Evolutionary conservation across 345 rosid genomes (phyloP).

Genomic region (Odontarrhena argentea): DNA sequence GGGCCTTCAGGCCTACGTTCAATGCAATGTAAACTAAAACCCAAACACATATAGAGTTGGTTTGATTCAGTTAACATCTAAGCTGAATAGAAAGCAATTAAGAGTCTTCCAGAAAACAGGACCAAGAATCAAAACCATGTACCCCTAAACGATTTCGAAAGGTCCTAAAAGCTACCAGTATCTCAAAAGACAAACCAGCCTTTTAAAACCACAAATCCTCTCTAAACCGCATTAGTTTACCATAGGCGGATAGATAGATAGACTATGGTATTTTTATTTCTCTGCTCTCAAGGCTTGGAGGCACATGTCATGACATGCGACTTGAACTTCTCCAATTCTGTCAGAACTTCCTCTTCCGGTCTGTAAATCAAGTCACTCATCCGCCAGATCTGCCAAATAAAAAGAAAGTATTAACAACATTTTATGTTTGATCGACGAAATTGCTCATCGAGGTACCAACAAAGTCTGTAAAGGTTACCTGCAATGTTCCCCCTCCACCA

Average conservation of each 20-base stretch:
- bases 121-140: slow-evolving; percentile 29
- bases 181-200: slow-evolving; percentile 32
- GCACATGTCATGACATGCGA: slow-evolving; percentile 77
- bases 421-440: not conserved
- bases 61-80: slow-evolving; percentile 7
- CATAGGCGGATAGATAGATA: slow-evolving; percentile 21
- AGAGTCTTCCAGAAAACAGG: not conserved
- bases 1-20: not conserved
- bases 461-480: slow-evolving; percentile 36
- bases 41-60: slow-evolving; percentile 3
- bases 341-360: slow-evolving; percentile 91
- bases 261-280: slow-evolving; percentile 11
- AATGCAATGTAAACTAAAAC: slow-evolving; percentile 1
- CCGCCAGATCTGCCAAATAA: slow-evolving; percentile 78
- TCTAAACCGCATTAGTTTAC: slow-evolving; percentile 29
- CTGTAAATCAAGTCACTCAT: slow-evolving; percentile 95
- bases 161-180: slow-evolving; percentile 34
- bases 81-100: slow-evolving; percentile 19
- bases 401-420: slow-evolving; percentile 13
- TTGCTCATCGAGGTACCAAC: not conserved
- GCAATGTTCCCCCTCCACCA: slow-evolving; percentile 96
- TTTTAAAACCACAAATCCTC: slow-evolving; percentile 7
- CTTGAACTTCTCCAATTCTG: slow-evolving; percentile 93
- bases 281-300: slow-evolving; percentile 55
- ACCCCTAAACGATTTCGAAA: slow-evolving; percentile 22